Percentiles rank a stretch among this genome's conserved stretches.
phyloP scores from a whole-genome alignment of 306 rosid genomes.

The Calophaca sinica region DNA sequence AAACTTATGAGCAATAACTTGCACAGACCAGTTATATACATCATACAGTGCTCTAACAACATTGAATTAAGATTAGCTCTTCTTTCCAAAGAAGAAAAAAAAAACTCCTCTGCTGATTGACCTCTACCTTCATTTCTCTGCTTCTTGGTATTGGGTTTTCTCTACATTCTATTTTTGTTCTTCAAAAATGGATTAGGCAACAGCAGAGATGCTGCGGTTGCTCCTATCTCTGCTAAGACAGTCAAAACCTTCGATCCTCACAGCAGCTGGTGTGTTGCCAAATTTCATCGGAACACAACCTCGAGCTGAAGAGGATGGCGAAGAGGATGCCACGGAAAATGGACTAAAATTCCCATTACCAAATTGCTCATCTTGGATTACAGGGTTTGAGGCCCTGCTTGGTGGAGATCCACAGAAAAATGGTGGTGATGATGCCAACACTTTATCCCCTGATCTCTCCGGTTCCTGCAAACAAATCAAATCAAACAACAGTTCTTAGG shows the following conservation, averaged over 20 bases:
- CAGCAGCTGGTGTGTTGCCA: conserved; percentile 73
- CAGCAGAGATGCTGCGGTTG: conserved; percentile 81
- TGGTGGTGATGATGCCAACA: conserved; percentile 73
- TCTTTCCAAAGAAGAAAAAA: conserved; percentile 37
- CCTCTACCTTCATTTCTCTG: conserved; percentile 44
- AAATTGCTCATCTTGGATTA: conserved; percentile 82
- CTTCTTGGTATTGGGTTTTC: conserved; percentile 36
- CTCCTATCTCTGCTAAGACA: conserved; percentile 78
- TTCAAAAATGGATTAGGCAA: conserved; percentile 62
- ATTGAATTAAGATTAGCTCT: conserved; percentile 49
- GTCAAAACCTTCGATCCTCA: conserved; percentile 87
- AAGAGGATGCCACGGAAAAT: conserved; percentile 52
- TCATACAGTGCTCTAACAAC: conserved; percentile 45
- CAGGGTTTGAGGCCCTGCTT: conserved; percentile 87
- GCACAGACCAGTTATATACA: conserved; percentile 45
- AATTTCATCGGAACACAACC: conserved; percentile 74
- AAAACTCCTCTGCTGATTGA: conserved; percentile 49
- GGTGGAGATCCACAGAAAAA: conserved; percentile 94
- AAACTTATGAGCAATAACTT: conserved; percentile 30
- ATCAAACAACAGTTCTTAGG: neutral
- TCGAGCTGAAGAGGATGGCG: conserved; percentile 60
- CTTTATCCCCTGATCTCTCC: conserved; percentile 53
- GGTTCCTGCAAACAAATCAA: conserved; percentile 56
- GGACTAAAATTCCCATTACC: conserved; percentile 57
- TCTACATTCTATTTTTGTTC: neutral